Evolutionary conservation across 1,139 yeast species (phyloP).

Genomic region (Yamadazyma siamensis): DNA sequence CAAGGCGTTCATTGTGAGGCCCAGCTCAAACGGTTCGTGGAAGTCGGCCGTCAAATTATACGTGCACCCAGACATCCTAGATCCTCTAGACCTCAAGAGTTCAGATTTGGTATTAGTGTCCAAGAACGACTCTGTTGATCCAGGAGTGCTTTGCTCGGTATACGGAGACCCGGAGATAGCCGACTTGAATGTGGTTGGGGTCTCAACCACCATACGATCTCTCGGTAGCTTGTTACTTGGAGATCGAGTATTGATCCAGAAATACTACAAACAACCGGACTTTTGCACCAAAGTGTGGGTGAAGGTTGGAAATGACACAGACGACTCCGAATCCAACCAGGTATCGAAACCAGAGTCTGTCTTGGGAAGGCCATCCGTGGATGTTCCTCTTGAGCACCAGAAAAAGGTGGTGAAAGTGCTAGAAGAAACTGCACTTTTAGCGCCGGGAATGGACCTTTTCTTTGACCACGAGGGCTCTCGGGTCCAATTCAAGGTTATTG

Average conservation of each 20-base stretch:
- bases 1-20: constrained; percentile 56
- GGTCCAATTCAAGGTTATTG: constrained; percentile 17
- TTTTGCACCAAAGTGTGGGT: constrained; percentile 35
- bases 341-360: too few relatives aligned
- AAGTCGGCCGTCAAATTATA: constrained; percentile 40
- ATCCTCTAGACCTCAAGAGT: constrained; percentile 48
- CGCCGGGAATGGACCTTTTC: constrained; percentile 46
- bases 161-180: constrained; percentile 35
- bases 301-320: not conserved
- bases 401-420: constrained; percentile 34
- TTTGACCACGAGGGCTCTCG: constrained; percentile 1
- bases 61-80: constrained; percentile 50
- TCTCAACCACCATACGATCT: constrained; percentile 48
- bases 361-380: too few relatives aligned
- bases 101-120: constrained; percentile 55
- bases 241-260: constrained; percentile 58
- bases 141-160: constrained; percentile 46
- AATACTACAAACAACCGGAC: constrained; percentile 46
- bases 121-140: constrained; percentile 42
- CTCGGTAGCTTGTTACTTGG: constrained; percentile 66
- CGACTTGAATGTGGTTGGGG: constrained; percentile 51
- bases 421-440: constrained; percentile 50
- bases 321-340: not conserved
- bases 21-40: constrained; percentile 26
- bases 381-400: constrained; percentile 4